A percentile compares a stretch with the other conserved stretches of the same genome.
Conservation (phyloP, 2,329 filamentous ascomycete species). For the Botryotinia calthae region DNA sequence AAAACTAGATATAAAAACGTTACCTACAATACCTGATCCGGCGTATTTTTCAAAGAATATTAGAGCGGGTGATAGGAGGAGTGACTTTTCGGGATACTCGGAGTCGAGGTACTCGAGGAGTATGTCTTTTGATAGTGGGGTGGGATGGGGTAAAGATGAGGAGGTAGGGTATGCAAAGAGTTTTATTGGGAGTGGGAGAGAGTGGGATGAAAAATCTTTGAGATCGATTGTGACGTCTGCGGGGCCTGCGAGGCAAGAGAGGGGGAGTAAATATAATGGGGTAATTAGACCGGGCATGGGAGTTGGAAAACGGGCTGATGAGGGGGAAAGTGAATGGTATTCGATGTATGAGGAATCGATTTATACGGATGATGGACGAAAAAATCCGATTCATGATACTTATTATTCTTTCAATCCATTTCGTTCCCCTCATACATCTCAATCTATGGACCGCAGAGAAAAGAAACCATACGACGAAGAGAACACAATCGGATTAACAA, state of each 20-base stretch:
- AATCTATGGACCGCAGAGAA: background rate
- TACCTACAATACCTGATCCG: background rate
- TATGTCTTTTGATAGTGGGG: background rate
- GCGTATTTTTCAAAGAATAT: background rate
- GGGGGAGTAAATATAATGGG: background rate
- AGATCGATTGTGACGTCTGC: background rate
- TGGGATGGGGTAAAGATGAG: background rate
- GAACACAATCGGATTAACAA: background rate
- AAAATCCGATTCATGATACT: background rate
- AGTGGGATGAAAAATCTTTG: background rate
- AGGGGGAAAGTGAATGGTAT: background rate
- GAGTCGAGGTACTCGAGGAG: slow-evolving; percentile 6
- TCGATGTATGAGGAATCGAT: background rate
- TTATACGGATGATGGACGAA: background rate
- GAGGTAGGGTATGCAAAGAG: background rate
- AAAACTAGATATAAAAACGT: background rate
- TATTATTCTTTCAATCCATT: background rate
- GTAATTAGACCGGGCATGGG: background rate
- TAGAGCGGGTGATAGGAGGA: background rate
- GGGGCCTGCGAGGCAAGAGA: background rate
- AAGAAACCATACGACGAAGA: background rate
- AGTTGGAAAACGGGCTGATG: background rate
- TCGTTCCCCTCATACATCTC: background rate
- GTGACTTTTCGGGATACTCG: slow-evolving; percentile 1
- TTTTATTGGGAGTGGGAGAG: background rate